Conservation (phyloP, 306 rosid genomes). For the Cicer chorassanicum region DNA sequence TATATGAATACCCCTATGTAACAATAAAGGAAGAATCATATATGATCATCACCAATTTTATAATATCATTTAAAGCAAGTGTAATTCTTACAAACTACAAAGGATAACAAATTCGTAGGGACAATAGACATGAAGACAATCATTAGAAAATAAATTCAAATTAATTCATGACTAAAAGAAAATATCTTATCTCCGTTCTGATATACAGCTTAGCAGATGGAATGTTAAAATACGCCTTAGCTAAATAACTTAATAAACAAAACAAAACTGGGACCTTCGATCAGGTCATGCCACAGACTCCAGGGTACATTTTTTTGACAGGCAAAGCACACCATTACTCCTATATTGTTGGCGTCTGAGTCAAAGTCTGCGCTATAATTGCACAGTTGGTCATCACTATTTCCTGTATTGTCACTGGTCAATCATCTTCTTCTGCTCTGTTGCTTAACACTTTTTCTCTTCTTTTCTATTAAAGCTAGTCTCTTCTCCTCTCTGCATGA, state of each 20-base stretch:
- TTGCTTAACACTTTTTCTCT: slow-evolving; percentile 47
- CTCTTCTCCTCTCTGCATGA: slow-evolving; percentile 86
- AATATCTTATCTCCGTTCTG: neutral
- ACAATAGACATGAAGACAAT: neutral
- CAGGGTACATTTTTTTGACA: slow-evolving; percentile 28
- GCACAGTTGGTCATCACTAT: slow-evolving; percentile 18
- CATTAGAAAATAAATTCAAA: slow-evolving; percentile 4
- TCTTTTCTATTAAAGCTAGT: slow-evolving; percentile 58
- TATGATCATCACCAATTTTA: too few species aligned
- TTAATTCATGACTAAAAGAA: slow-evolving; percentile 18
- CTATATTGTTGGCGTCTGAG: slow-evolving; percentile 4
- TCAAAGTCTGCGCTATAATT: slow-evolving; percentile 14
- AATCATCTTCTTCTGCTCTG: slow-evolving; percentile 23
- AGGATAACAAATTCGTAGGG: neutral
- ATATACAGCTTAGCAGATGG: slow-evolving; percentile 36
- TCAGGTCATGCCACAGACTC: slow-evolving; percentile 35
- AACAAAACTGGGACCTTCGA: slow-evolving; percentile 46
- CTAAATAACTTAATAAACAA: slow-evolving; percentile 28
- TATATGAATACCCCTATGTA: too few species aligned
- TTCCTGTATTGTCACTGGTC: slow-evolving; percentile 21
- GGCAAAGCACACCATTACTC: slow-evolving; percentile 20
- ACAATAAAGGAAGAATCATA: too few species aligned
- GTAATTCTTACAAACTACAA: too few species aligned
- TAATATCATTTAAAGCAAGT: too few species aligned
- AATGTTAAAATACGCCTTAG: neutral